phyloP scores from a whole-genome alignment of 1,284 basidiomycete genomes.

The Apiotrichum siamense region DNA sequence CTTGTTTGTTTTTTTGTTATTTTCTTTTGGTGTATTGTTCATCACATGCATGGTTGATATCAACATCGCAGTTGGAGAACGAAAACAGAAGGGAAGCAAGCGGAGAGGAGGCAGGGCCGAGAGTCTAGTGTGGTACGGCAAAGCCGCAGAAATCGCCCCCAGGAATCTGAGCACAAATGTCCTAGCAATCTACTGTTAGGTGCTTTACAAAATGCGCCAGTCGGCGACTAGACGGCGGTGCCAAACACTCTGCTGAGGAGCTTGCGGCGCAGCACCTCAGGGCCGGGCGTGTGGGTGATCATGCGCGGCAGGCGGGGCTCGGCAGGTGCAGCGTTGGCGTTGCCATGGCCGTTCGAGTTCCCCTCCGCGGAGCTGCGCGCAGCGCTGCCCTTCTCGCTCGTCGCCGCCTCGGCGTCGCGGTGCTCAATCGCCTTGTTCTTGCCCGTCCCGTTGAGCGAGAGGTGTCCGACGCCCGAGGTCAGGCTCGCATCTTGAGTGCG shows the following conservation, averaged over 20 bases:
- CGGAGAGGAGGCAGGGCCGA: too few relatives aligned
- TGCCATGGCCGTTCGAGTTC: too few relatives aligned
- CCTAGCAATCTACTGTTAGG: too few relatives aligned
- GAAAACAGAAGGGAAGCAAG: background rate
- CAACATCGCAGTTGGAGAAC: background rate
- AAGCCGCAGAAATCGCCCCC: too few relatives aligned
- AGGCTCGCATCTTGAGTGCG: slow-evolving; percentile 30
- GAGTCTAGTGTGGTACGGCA: too few relatives aligned
- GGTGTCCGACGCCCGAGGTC: background rate
- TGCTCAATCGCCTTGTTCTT: background rate
- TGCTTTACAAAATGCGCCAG: too few relatives aligned
- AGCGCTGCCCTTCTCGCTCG: too few relatives aligned
- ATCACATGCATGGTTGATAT: slow-evolving; percentile 1
- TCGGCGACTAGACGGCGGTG: slow-evolving; percentile 4
- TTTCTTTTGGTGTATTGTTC: background rate
- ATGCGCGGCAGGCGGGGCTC: slow-evolving; percentile 27
- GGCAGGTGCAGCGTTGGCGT: slow-evolving; percentile 8
- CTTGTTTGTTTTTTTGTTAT: background rate
- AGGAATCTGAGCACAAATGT: too few relatives aligned
- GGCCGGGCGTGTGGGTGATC: slow-evolving; percentile 37
- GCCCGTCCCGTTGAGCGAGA: background rate
- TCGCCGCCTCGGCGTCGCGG: background rate
- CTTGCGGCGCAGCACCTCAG: slow-evolving; percentile 28
- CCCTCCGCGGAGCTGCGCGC: background rate
- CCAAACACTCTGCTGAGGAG: slow-evolving; percentile 44